Evolutionary conservation across 2,329 filamentous ascomycete species (phyloP), one percentile per base, ranked within the genome.

Genomic region (Paramyrothecium sp.): DNA sequence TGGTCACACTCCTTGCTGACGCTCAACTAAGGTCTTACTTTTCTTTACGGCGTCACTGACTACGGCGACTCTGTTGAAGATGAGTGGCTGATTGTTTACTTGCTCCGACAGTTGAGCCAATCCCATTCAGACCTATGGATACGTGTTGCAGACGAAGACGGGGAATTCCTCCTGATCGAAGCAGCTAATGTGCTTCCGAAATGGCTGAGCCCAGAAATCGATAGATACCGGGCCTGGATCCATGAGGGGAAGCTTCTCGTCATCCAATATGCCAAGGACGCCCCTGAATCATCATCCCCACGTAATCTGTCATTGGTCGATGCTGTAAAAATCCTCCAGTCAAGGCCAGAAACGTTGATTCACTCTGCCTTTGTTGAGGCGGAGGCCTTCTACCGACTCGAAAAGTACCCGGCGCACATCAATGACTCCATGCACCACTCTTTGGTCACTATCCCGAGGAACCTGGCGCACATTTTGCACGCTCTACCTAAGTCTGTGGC

Each of bases 61-160:
- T 98, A 92, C 67, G 93, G 94, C 10, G 96, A 99, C 73, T 95
- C 92, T 0, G 88, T 98, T 3, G 94, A 97, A 68, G 95, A 99
- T 66, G 96, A 99, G 77, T 99, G 95, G 96, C 83, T 98, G 7
- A 88, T 98, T 58, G 93, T 98, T 20, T 97, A 93, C 74, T 77
- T 98, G 5, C 79, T 99, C 30, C 86, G 90, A 49, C 89, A 96
- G 73, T 76, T 98, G 64, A 93, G 89, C 64, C 89, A 82, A 64
- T 80, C 83, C 41, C 90, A 90, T 65, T 78, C 85, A 4, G 81
- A 89, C 58, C 79, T 92, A 8, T 99, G 94, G 93, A 84, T 92
- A 51, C 87, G 90, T 52, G 82, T 96, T 3, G 87, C 85, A 58
- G 95, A 99, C 71, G 89, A 87, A 52, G 95, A 98, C 74, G 96